These are phyloP conservation scores for Crassisporium funariophilum DNA, from an alignment of 768 basidiomycete genomes.

Conservation along the genomic window DNA sequence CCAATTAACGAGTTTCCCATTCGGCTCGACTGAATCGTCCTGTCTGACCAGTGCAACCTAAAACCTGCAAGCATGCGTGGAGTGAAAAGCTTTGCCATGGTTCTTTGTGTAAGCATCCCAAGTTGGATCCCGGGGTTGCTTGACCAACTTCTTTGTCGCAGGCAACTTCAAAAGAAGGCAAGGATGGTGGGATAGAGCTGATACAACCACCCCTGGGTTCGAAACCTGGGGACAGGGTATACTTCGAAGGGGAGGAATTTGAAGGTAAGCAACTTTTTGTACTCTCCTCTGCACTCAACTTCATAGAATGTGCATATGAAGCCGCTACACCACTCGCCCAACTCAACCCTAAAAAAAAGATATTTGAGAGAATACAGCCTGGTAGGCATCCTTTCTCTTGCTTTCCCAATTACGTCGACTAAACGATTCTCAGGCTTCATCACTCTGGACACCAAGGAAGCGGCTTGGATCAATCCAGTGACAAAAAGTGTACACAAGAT, in stretches of 20 bases:
- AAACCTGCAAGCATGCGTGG: conserved; percentile 98
- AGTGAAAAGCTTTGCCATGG: conserved; percentile 98
- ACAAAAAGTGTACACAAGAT: conserved; percentile 83
- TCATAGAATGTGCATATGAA: conserved; percentile 25
- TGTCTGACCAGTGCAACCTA: conserved; percentile 69
- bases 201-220: conserved; percentile 85
- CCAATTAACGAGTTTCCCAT: not conserved
- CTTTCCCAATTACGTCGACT: conserved; percentile 1
- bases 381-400: conserved; percentile 42
- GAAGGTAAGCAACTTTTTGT: conserved; percentile 54
- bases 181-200: conserved; percentile 88
- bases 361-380: conserved; percentile 96
- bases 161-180: conserved; percentile 91
- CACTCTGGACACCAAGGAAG: conserved; percentile 84
- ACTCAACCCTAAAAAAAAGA: conserved; percentile 98
- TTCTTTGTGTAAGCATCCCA: conserved; percentile 70
- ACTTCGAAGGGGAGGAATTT: conserved; percentile 90
- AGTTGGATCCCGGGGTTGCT: not conserved
- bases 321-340: conserved; percentile 73
- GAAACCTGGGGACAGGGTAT: conserved; percentile 91
- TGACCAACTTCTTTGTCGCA: conserved; percentile 28
- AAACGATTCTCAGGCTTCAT: conserved; percentile 63
- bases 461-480: conserved; percentile 88
- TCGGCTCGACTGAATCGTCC: not conserved
- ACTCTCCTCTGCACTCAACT: not conserved